Base-by-base conservation (phyloP, 805 yeast species). In the Jamesozyma gamospora region DNA sequence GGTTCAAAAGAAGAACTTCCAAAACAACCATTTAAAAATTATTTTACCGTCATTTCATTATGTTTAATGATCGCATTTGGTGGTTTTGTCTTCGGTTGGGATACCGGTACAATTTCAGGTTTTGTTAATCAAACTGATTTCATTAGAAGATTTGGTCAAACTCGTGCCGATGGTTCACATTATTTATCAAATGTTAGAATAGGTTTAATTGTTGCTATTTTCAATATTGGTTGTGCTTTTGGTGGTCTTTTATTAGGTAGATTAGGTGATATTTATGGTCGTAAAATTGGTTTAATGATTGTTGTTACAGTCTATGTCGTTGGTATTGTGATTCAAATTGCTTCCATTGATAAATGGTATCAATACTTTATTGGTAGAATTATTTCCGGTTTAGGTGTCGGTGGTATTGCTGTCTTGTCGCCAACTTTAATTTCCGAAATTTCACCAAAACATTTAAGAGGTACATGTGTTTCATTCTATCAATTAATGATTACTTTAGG, bases 31-130 rank as follows among this genome's bases (percentile, higher is more conserved):
- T 32, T 32, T 3, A 32, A 32, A 21, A 27, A 32, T 8, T 32
- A 32, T 14, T 19, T 32, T 32, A 19, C 21, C 4, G 35, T 32
- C 12, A 17, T 32, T 21, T 21, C 35, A 9, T 21, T 32, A 32
- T 32, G 35, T 14, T 21, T 32, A 21, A 32, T 32, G 35, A 32
- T 32, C 13, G 35, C 35, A 32, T 32, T 32, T 32, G 35, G 35
- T 21, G 35, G 35, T 4, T 32, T 32, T 21, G 35, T 32, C 2
- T 32, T 32, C 13, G 35, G 35, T n/a, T 32, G 35, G 35, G 35
- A 32, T 32, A 32, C 35, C 2, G 35, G 35, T 19, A 32, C 35
- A 7, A 32, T 32, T 7, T 32, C 35, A 9, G 35, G 35, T 13
- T 32, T 32, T n/a, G 35, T 32, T 13, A 17, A 32, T 11, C 35